Evolutionary conservation across 2,329 filamentous ascomycete genomes (phyloP).

Genomic region (Fusarium sp.): DNA sequence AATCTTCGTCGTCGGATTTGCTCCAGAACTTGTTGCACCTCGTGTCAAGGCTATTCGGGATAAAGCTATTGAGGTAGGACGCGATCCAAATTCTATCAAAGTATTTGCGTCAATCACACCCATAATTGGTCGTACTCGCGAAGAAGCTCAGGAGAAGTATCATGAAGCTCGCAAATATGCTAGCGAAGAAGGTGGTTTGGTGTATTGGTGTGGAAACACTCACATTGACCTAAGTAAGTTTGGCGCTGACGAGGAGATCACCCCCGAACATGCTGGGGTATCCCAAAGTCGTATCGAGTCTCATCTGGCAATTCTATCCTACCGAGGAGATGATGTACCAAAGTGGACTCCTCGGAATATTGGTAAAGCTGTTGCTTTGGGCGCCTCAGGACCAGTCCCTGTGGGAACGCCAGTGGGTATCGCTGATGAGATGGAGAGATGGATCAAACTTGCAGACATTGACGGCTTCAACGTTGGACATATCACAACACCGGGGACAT

Average conservation of each 20-base stretch:
- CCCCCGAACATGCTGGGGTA: background rate
- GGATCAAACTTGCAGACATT: constrained; percentile 59
- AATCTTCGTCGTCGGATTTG: constrained; percentile 28
- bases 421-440: constrained; percentile 60
- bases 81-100: constrained; percentile 25
- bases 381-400: constrained; percentile 5
- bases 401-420: constrained; percentile 31
- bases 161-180: constrained; percentile 25
- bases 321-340: background rate
- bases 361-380: background rate
- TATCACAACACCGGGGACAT: constrained; percentile 57
- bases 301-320: too few relatives aligned
- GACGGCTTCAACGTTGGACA: constrained; percentile 59
- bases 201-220: constrained; percentile 31
- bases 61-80: constrained; percentile 10
- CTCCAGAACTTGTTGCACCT: constrained; percentile 10
- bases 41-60: constrained; percentile 24
- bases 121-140: constrained; percentile 17
- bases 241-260: background rate
- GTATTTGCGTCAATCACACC: constrained; percentile 21
- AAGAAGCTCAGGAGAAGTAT: constrained; percentile 21
- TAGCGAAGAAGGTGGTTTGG: constrained; percentile 24
- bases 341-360: constrained; percentile 2
- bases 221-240: constrained; percentile 21
- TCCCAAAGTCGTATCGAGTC: too few relatives aligned